Conservation (phyloP, 495 filamentous ascomycete genomes). For the Astrothelium subdiscretum region DNA sequence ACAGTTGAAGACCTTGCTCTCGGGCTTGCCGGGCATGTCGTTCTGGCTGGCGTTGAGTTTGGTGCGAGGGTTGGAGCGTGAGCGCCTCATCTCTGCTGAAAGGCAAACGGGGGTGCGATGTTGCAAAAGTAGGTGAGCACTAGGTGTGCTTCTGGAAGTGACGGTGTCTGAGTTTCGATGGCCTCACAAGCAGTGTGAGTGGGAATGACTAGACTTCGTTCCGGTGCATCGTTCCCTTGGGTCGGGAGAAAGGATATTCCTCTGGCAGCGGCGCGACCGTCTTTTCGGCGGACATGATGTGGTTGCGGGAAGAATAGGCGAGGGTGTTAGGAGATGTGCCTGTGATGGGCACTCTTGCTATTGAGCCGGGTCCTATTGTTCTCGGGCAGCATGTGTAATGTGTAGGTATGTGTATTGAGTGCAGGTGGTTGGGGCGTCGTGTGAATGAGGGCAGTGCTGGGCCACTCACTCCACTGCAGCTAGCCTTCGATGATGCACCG, state of each 20-base stretch:
- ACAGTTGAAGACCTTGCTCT: constrained; percentile 58
- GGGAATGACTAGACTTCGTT: background rate
- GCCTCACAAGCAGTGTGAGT: background rate
- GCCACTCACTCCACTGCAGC: no score
- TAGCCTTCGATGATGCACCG: no score
- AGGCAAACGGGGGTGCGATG: background rate
- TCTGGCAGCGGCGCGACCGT: background rate
- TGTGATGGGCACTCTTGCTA: background rate
- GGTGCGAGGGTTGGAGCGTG: background rate
- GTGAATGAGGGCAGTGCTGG: background rate
- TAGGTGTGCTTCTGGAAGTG: background rate
- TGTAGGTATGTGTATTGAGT: background rate
- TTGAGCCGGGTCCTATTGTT: background rate
- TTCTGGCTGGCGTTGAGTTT: background rate
- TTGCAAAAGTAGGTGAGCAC: background rate
- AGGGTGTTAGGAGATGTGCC: background rate
- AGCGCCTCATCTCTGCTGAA: background rate
- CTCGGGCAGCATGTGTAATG: background rate
- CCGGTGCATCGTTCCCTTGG: background rate
- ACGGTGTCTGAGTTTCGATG: background rate
- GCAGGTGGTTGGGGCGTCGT: no score
- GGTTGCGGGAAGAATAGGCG: background rate
- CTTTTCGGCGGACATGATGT: background rate
- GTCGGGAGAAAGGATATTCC: background rate
- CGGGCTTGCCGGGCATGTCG: constrained; percentile 17